Evolutionary conservation across 768 basidiomycete genomes (phyloP).

Genomic region (Mycena epipterygia): DNA sequence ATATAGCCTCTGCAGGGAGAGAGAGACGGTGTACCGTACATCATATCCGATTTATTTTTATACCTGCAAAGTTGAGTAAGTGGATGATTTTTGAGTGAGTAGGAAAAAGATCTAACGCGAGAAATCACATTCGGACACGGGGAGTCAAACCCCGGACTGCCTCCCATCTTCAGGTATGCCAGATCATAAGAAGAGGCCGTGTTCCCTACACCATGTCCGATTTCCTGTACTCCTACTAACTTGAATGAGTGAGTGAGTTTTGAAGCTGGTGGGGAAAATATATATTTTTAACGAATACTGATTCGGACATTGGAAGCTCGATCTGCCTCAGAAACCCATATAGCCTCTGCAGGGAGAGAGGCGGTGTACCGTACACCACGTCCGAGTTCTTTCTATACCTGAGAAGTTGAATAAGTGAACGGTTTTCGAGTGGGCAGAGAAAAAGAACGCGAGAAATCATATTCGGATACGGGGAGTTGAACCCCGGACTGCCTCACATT

Average conservation of each 20-base stretch:
- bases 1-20: not conserved
- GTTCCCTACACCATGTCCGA: no score
- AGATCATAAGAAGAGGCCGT: no score
- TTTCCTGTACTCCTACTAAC: no score
- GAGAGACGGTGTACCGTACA: not conserved
- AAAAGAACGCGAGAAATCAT: not conserved
- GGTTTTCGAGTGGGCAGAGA: not conserved
- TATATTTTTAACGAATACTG: no score
- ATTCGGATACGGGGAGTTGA: not conserved
- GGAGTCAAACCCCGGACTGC: not conserved
- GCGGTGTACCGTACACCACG: not conserved
- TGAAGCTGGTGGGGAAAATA: no score
- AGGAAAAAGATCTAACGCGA: not conserved
- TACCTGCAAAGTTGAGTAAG: no score
- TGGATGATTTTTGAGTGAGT: not conserved
- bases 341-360: not conserved
- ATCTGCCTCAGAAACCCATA: no score
- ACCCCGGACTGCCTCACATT: not conserved
- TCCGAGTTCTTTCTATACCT: not conserved
- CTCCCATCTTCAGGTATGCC: no score
- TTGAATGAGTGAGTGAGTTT: no score
- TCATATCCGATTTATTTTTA: not conserved
- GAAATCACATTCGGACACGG: not conserved
- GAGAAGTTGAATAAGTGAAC: not conserved
- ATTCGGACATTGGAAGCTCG: no score